Evolutionary conservation across 23 red algal species (phyloP), one percentile per base, ranked within the genome.

Genomic region (Gracilariopsis chorda): DNA sequence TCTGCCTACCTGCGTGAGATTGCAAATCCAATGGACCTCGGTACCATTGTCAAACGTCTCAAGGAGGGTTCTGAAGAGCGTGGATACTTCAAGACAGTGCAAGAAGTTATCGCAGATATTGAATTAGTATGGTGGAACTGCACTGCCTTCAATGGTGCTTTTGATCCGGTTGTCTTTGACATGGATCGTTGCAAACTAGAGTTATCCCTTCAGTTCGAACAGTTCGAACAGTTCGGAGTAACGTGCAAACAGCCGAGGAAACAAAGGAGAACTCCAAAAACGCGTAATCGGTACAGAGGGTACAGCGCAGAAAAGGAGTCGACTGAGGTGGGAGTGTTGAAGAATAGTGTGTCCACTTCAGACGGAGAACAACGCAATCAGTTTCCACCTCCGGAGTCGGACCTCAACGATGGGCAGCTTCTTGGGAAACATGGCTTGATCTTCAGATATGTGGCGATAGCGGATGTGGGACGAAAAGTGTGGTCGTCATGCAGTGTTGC

Each of bases 111-210:
- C 36, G 51, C 49, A 48, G 92, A 94, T 56, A 58, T 94, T 51
- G 92, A 94, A 24, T 71, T 94, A 34, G 77, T 94, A n/a, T 94
- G 92, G 92, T 83, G 64, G 55, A 94, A 94, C 30, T 94, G 92
- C 59, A 45, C 59, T 32, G 37, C 61, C 13, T 94, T 87, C 70
- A 94, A 94, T 76, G 83, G 60, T 9, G 17, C 7, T 8, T 70
- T 53, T 58, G 88, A 91, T 51, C 75, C 74, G 0, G 43, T 91
- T 30, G 48, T 75, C 10, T 20, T 45, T 35, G 77, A 72, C 36
- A 59, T 59, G 57, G 23, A 33, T 47, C 57, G 41, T 14, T 85
- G 80, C 60, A 51, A 25, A 34, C 40, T 11, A 20, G 42, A 85
- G 43, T 21, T 85, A 46, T 47, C 67, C 29, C 1, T 28, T 19